Evolutionary conservation across 768 basidiomycete genomes (phyloP).

Genomic region (Naganishia randhawae): DNA sequence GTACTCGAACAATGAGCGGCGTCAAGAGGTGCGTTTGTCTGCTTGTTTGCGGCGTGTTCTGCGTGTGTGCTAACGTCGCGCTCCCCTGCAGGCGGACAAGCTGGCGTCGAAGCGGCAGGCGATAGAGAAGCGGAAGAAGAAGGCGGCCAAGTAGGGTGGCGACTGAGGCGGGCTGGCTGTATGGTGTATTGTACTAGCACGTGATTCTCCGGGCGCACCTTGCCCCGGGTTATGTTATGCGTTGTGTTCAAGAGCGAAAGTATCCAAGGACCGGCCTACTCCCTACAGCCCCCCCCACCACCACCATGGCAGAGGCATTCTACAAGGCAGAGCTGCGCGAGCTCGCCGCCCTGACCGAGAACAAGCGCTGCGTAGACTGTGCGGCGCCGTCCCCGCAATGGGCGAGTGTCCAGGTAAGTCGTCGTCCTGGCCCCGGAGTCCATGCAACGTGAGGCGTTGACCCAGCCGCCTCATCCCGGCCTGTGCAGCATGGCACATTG

Average conservation of each 20-base stretch:
- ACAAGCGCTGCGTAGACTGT: slow-evolving; percentile 78
- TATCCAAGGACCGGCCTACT: not conserved
- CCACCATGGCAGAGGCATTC: slow-evolving; percentile 59
- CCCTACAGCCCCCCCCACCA: not conserved
- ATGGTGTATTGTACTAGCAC: not conserved
- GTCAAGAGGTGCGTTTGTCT: slow-evolving; percentile 64
- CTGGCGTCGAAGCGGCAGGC: slow-evolving; percentile 61
- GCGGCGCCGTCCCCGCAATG: slow-evolving; percentile 88
- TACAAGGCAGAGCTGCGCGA: slow-evolving; percentile 70
- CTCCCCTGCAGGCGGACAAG: slow-evolving; percentile 57
- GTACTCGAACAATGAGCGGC: slow-evolving; percentile 71
- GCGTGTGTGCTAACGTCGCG: slow-evolving; percentile 28
- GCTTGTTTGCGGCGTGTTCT: not conserved
- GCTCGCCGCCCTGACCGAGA: slow-evolving; percentile 69
- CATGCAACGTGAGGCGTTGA: not conserved
- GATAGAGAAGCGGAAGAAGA: slow-evolving; percentile 59
- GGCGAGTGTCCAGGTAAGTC: slow-evolving; percentile 55
- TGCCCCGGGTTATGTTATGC: too few relatives aligned
- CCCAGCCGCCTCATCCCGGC: not conserved
- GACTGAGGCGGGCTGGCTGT: slow-evolving; percentile 23
- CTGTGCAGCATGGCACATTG: slow-evolving; percentile 60
- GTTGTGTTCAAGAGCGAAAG: too few relatives aligned
- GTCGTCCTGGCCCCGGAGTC: not conserved
- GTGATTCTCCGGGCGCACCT: too few relatives aligned
- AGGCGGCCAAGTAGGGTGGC: slow-evolving; percentile 50